Conservation (phyloP, 176 grass and related monocot genomes). For the Phragmites australis region DNA sequence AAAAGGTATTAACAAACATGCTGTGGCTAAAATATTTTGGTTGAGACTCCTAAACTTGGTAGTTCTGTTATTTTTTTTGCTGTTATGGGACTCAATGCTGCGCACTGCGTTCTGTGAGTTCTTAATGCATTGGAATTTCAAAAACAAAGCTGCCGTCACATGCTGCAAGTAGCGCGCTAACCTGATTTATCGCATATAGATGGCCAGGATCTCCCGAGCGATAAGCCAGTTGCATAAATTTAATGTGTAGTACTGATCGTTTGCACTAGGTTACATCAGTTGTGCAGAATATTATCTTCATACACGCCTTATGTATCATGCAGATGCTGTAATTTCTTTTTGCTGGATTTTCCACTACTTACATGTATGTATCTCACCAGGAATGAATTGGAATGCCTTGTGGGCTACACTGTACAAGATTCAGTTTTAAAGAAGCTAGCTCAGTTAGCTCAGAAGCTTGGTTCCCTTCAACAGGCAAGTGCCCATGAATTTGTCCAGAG, state of each 20-base stretch:
- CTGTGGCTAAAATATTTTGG: not conserved
- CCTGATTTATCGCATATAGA: not conserved
- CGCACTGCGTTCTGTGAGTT: not conserved
- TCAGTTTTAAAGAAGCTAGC: slow-evolving; percentile 57
- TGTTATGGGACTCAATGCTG: not conserved
- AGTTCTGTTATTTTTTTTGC: slow-evolving; percentile 8
- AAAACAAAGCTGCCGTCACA: not conserved
- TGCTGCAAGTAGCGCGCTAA: not conserved
- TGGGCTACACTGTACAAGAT: slow-evolving; percentile 67
- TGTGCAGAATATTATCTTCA: not conserved
- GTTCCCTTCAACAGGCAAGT: slow-evolving; percentile 50
- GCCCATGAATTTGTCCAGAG: slow-evolving; percentile 32
- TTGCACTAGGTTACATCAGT: not conserved
- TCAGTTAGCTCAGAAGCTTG: slow-evolving; percentile 60
- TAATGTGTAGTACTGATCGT: not conserved
- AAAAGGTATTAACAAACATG: slow-evolving; percentile 46
- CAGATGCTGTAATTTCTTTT: slow-evolving; percentile 5
- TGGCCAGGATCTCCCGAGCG: not conserved
- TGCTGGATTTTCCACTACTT: not conserved
- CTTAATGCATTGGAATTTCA: not conserved
- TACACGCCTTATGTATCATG: not conserved
- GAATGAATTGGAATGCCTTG: slow-evolving; percentile 68
- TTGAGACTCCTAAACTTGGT: not conserved
- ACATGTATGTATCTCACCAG: slow-evolving; percentile 45
- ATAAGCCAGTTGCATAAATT: not conserved